Evolutionary conservation across 2,329 filamentous ascomycete genomes (phyloP).

Genomic region (Epichloe gansuensis): DNA sequence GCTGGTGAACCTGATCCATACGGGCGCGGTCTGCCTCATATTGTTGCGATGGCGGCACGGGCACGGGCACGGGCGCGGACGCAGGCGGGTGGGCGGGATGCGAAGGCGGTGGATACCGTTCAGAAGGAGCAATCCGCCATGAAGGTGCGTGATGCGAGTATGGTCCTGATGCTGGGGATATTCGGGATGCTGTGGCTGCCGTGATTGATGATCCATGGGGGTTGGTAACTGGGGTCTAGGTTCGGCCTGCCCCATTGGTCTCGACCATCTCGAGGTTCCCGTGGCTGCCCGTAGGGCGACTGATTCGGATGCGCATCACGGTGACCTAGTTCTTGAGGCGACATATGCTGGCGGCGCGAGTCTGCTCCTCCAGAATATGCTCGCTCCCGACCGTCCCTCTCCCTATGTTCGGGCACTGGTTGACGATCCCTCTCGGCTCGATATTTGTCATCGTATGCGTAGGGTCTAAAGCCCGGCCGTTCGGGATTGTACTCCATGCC

Average conservation of each 20-base stretch:
- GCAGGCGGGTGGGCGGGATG: conserved; percentile 23
- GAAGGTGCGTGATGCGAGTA: conserved; percentile 19
- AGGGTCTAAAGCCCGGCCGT: conserved; percentile 30
- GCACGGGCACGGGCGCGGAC: conserved; percentile 16
- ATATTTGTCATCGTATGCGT: conserved; percentile 41
- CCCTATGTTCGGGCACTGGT: conserved; percentile 31
- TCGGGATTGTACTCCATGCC: conserved; percentile 42
- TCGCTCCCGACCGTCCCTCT: conserved; percentile 32
- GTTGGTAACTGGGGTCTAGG: conserved; percentile 21
- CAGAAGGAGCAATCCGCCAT: conserved; percentile 20
- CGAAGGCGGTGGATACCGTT: conserved; percentile 22
- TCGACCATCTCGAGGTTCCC: conserved; percentile 25
- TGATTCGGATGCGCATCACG: conserved; percentile 33
- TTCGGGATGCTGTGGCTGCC: conserved; percentile 27
- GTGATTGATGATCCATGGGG: conserved; percentile 29
- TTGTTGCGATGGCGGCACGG: conserved; percentile 23
- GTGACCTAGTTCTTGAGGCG: conserved; percentile 26
- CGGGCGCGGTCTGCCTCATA: conserved; percentile 41
- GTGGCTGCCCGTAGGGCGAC: conserved; percentile 30
- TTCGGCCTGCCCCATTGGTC: conserved; percentile 20
- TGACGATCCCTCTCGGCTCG: conserved; percentile 36
- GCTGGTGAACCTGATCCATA: conserved; percentile 26
- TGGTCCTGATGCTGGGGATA: conserved; percentile 33
- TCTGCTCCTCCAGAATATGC: conserved; percentile 36
- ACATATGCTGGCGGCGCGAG: conserved; percentile 28